These are phyloP conservation scores for Taphrina populina DNA, from an alignment of 1,139 yeast genomes.

Conservation along the genomic window DNA sequence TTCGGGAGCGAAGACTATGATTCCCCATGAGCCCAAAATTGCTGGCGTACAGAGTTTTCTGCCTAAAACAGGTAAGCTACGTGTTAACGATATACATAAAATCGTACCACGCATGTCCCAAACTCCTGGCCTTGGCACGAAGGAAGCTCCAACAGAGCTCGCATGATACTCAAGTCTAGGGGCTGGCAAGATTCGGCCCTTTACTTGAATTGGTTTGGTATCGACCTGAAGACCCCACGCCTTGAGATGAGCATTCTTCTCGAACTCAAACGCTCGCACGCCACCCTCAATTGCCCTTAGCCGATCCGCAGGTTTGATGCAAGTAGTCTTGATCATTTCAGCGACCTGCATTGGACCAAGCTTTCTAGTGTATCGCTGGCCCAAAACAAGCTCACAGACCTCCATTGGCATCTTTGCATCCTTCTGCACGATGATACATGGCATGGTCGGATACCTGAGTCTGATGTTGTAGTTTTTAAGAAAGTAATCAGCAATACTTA, in stretches of 20 bases:
- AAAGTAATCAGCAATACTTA: conserved; percentile 36
- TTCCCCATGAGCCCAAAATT: conserved; percentile 34
- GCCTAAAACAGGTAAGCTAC: conserved; percentile 16
- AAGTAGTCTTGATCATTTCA: conserved; percentile 32
- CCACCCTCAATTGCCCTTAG: conserved; percentile 27
- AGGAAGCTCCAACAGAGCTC: conserved; percentile 2
- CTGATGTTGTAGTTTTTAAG: conserved; percentile 35
- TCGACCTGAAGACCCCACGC: conserved; percentile 35
- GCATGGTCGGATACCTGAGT: conserved; percentile 35
- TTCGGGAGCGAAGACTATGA: conserved; percentile 32
- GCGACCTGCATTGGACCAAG: conserved; percentile 35
- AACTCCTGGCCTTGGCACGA: conserved; percentile 35
- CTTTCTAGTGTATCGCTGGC: conserved; percentile 36
- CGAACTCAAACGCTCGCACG: conserved; percentile 32
- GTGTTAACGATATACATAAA: conserved; percentile 25
- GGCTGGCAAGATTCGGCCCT: conserved; percentile 36
- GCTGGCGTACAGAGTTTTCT: conserved; percentile 3
- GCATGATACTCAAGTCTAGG: conserved; percentile 35
- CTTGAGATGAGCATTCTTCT: conserved; percentile 35
- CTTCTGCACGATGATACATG: conserved; percentile 33
- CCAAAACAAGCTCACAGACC: conserved; percentile 31
- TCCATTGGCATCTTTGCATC: conserved; percentile 36
- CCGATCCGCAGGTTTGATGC: conserved; percentile 19
- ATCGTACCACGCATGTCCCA: conserved; percentile 36
- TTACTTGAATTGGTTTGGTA: conserved; percentile 31